Conservation (phyloP, 495 filamentous ascomycete genomes). For the Trichocladium antarcticum region DNA sequence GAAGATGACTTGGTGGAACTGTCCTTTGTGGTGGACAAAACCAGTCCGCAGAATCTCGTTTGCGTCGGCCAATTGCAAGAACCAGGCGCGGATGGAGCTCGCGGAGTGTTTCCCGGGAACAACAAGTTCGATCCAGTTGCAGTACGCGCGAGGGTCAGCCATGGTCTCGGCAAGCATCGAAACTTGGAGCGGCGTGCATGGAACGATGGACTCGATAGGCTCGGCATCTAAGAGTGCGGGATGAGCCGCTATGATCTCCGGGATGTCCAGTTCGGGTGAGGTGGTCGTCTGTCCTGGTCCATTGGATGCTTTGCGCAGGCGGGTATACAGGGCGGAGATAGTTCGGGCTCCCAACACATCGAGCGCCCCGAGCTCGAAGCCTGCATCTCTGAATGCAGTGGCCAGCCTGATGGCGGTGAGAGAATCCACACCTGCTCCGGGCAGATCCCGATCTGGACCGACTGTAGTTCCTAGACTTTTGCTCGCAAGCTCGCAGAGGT, state of each 20-base stretch:
- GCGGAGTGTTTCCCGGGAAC: constrained; percentile 27
- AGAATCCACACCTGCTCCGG: constrained; percentile 57
- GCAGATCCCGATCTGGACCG: constrained; percentile 34
- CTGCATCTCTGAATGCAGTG: constrained; percentile 43
- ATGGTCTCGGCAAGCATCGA: constrained; percentile 68
- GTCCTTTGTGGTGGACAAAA: constrained; percentile 43
- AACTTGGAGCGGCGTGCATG: constrained; percentile 58
- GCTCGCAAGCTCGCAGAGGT: constrained; percentile 38
- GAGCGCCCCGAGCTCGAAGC: constrained; percentile 41
- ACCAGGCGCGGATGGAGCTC: constrained; percentile 31
- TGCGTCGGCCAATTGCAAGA: constrained; percentile 37
- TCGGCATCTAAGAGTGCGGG: constrained; percentile 9
- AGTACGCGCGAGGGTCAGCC: constrained; percentile 47
- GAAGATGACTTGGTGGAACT: constrained; percentile 55
- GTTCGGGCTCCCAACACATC: constrained; percentile 48
- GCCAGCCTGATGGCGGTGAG: constrained; percentile 57
- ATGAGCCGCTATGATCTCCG: background rate
- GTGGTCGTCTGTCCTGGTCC: too few species aligned
- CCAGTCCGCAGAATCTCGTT: constrained; percentile 63
- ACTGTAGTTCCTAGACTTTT: constrained; percentile 37
- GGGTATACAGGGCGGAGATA: constrained; percentile 8
- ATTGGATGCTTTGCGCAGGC: too few species aligned
- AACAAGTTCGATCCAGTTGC: constrained; percentile 59
- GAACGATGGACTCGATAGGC: constrained; percentile 42
- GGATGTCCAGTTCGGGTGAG: background rate